Percentiles rank a stretch among this genome's conserved stretches.
phyloP scores from a whole-genome alignment of 495 filamentous ascomycete species.

The Diplogelasinospora grovesii region DNA sequence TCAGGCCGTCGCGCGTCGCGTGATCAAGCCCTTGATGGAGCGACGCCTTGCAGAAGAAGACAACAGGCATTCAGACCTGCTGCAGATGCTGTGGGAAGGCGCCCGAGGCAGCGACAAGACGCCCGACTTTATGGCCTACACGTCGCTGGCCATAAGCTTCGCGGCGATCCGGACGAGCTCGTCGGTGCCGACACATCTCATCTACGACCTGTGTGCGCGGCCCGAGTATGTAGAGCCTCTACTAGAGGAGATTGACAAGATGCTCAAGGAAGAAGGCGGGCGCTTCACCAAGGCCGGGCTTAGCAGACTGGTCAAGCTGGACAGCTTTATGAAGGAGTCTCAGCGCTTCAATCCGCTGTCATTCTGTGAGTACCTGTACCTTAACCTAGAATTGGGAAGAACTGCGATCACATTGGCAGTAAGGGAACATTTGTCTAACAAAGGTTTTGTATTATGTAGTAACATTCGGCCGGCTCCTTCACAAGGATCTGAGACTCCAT shows the following conservation, averaged over 20 bases:
- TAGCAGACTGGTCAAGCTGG: constrained; percentile 46
- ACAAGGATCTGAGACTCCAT: constrained; percentile 32
- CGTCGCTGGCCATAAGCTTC: constrained; percentile 24
- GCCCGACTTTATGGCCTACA: constrained; percentile 21
- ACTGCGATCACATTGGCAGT: no score
- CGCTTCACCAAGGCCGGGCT: constrained; percentile 37
- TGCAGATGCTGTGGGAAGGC: constrained; percentile 31
- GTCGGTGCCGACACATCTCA: constrained; percentile 25
- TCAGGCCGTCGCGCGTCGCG: neutral
- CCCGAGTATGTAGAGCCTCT: constrained; percentile 32
- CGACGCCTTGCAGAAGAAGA: neutral
- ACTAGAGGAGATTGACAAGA: constrained; percentile 36
- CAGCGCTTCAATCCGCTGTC: constrained; percentile 30
- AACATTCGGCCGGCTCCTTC: constrained; percentile 26
- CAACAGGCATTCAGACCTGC: constrained; percentile 21
- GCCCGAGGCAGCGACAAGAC: constrained; percentile 17
- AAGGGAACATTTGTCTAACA: no score
- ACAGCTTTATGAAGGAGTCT: constrained; percentile 42
- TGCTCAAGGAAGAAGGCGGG: constrained; percentile 27
- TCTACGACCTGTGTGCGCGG: constrained; percentile 34
- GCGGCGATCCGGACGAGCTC: constrained; percentile 34
- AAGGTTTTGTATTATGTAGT: neutral
- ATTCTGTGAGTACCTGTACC: neutral
- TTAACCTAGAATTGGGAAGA: no score
- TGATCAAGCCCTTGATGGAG: neutral